Conservation (phyloP, 2,329 filamentous ascomycete species). For the Pseudocercospora crystallina region DNA sequence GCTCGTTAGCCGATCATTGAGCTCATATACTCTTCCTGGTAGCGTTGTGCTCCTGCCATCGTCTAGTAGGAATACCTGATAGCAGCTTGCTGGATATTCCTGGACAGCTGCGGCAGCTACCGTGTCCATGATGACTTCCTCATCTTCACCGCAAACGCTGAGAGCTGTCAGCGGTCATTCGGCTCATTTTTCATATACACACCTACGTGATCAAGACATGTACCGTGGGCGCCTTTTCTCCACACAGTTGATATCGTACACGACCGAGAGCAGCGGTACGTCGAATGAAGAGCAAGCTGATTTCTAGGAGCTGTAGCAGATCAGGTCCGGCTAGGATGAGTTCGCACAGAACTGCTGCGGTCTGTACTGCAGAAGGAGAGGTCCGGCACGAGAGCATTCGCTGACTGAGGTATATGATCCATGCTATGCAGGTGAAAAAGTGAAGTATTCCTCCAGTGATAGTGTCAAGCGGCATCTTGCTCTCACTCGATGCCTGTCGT, state of each 20-base stretch:
- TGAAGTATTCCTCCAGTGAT: too few species aligned
- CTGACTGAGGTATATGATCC: too few species aligned
- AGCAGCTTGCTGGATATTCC: conserved; percentile 10
- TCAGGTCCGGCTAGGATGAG: not conserved
- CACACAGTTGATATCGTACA: not conserved
- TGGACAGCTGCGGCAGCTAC: conserved; percentile 12
- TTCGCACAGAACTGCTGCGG: too few species aligned
- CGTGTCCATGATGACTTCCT: conserved; percentile 14
- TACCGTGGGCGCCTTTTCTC: not conserved
- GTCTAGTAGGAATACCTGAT: conserved; percentile 15
- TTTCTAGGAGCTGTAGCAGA: not conserved
- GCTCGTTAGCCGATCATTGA: too few species aligned
- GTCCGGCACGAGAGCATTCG: too few species aligned
- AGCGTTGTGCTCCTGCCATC: conserved; percentile 5
- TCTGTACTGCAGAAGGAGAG: too few species aligned
- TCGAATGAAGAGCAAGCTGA: not conserved
- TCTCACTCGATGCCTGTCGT: too few species aligned
- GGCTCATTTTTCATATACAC: not conserved
- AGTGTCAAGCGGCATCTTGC: too few species aligned
- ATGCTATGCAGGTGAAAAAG: too few species aligned
- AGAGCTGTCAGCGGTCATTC: not conserved
- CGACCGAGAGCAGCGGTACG: not conserved
- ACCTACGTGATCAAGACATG: conserved; percentile 8
- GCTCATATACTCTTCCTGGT: not conserved
- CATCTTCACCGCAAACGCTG: conserved; percentile 14